A percentile compares a stretch with the other conserved stretches of the same genome.
Conservation (phyloP, 1,284 basidiomycete species). For the Sanguinoderma infundibulare region DNA sequence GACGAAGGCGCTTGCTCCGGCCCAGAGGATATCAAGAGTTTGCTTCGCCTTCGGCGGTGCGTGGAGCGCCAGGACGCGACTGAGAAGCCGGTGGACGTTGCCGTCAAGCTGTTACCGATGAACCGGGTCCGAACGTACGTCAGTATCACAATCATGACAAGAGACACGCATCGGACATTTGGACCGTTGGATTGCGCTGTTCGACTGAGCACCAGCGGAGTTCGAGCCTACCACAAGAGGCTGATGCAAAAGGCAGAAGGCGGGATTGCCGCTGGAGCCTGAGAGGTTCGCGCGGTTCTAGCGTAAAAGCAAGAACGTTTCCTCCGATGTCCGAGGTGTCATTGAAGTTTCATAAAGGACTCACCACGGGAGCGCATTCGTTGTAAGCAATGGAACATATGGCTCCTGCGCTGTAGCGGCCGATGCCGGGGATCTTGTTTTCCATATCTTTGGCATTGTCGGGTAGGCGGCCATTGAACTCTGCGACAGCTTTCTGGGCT, state of each 20-base stretch:
- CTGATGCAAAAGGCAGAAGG: neutral
- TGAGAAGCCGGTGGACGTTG: constrained; percentile 86
- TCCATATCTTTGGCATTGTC: constrained; percentile 83
- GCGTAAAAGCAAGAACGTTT: neutral
- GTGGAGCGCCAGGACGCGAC: constrained; percentile 82
- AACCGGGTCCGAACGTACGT: constrained; percentile 8
- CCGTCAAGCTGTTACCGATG: constrained; percentile 76
- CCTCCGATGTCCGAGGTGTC: neutral
- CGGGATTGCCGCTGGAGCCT: neutral
- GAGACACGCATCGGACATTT: neutral
- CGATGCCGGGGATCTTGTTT: constrained; percentile 87
- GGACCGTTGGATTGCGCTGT: too few relatives aligned
- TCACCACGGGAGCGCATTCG: constrained; percentile 80
- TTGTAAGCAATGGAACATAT: constrained; percentile 92
- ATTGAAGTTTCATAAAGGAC: constrained; percentile 36
- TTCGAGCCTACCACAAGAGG: neutral
- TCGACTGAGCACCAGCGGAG: neutral
- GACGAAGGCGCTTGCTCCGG: constrained; percentile 75
- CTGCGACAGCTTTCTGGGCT: constrained; percentile 75
- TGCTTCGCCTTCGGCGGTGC: constrained; percentile 80
- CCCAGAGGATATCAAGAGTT: constrained; percentile 85
- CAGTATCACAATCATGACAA: constrained; percentile 8
- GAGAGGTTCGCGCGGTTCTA: neutral
- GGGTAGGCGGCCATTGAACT: constrained; percentile 77
- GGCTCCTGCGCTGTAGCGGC: constrained; percentile 90